Evolutionary conservation across 441 rosid species (phyloP), one percentile per base, ranked within the genome.

Genomic region (Arabidopsis hybrid): DNA sequence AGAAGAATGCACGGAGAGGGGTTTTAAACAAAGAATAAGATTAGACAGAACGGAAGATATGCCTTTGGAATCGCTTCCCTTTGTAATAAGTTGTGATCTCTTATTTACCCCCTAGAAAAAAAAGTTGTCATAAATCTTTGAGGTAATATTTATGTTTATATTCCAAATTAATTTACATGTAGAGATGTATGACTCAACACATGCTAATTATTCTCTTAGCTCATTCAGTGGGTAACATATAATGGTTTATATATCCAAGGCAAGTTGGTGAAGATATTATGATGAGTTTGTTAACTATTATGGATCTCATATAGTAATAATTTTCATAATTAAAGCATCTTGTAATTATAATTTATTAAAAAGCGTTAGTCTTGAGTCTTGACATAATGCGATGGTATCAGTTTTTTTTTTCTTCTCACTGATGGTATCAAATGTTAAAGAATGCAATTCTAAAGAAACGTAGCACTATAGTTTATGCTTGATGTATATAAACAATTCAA

Each of bases 41-140:
- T 71, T 64, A 76, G 61, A 71, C 60, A 21, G 50, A 71, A 51
- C 42, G 55, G 80, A 87, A 83, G 86, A 86, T 88, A 91, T 89
- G 85, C 89, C 79, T 74, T 77, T 72, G 73, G 84, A 78, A 85
- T 86, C 84, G 74, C 85, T 80, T 85, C 84, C 83, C 80, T 82
- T 64, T 47, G 69, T 74, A 67, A 85, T 78, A 78, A 81, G 45
- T 43, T 39, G 47, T 60, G 49, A 52, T 52, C 57, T 21, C 35
- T 52, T 11, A 35, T 52, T 52, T 52, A 52, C 35, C 57, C 35
- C 56, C 17, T 1, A 9, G 47, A 57, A 40, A 46, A 12, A 14
- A 46, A 56, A 56, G 52, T 38, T 21, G 26, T 21, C 26, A 21
- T 21, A 21, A 21, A 21, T 21, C 26, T 21, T 21, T 21, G 26